These are phyloP conservation scores for Beauveria brongniartii DNA, from an alignment of 2,329 filamentous ascomycete species.

Conservation along the genomic window DNA sequence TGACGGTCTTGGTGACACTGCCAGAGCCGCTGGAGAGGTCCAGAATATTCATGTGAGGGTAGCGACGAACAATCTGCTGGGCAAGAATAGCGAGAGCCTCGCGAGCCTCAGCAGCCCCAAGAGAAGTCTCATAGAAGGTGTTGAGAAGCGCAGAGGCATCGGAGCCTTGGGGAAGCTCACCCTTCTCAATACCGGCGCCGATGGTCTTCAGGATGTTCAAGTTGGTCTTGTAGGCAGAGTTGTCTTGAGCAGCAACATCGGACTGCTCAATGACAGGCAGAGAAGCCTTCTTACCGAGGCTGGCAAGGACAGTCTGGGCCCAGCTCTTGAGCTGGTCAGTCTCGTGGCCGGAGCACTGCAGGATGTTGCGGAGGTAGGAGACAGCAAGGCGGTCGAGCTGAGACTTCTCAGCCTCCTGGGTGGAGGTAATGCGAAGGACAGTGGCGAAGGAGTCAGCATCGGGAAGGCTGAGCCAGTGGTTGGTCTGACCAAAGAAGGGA, in stretches of 20 bases:
- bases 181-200: constrained; percentile 4
- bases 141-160: constrained; percentile 5
- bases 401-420: constrained; percentile 8
- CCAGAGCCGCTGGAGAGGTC: constrained; percentile 11
- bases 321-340: constrained; percentile 8
- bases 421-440: not conserved
- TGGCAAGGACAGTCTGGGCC: constrained; percentile 10
- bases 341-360: constrained; percentile 9
- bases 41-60: constrained; percentile 12
- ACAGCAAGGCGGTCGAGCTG: constrained; percentile 11
- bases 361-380: constrained; percentile 6
- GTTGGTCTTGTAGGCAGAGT: constrained; percentile 6
- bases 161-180: not conserved
- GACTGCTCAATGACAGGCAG: not conserved
- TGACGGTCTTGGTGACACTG: constrained; percentile 6
- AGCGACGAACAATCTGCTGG: constrained; percentile 12
- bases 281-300: constrained; percentile 4
- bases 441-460: constrained; percentile 9
- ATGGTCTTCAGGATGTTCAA: constrained; percentile 7
- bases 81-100: constrained; percentile 4
- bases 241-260: not conserved
- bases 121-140: constrained; percentile 8
- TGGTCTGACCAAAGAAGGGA: constrained; percentile 11
- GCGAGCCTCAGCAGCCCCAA: constrained; percentile 4
- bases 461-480: constrained; percentile 7